A percentile compares a stretch with the other conserved stretches of the same genome.
phyloP scores from a whole-genome alignment of 2,329 filamentous ascomycete species.

The Pseudogymnoascus sp. region DNA sequence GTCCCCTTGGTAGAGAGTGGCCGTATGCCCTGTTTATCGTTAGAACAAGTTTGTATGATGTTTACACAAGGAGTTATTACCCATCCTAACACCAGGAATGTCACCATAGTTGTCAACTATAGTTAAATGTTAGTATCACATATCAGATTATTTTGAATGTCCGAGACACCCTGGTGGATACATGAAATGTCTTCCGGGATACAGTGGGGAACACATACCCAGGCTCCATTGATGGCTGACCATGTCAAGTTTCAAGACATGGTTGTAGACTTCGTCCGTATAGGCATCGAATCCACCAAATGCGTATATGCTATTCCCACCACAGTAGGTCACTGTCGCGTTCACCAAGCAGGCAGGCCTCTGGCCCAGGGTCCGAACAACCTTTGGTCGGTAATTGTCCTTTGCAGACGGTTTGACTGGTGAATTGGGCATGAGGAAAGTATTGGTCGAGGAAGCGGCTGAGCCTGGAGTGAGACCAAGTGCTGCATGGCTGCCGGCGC shows the following conservation, averaged over 20 bases:
- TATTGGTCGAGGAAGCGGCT: constrained; percentile 56
- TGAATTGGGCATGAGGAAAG: constrained; percentile 86
- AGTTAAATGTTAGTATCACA: not conserved
- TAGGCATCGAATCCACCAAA: constrained; percentile 99
- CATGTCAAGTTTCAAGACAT: constrained; percentile 83
- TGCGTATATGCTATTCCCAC: constrained; percentile 93
- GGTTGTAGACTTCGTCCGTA: constrained; percentile 97
- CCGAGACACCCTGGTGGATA: constrained; percentile 5
- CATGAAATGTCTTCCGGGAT: not conserved
- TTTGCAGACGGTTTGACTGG: constrained; percentile 58
- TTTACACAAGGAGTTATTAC: constrained; percentile 39
- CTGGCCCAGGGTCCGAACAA: constrained; percentile 69
- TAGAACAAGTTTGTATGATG: constrained; percentile 6
- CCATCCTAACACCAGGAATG: constrained; percentile 95
- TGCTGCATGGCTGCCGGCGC: constrained; percentile 15
- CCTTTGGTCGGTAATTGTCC: constrained; percentile 76
- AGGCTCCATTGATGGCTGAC: constrained; percentile 85
- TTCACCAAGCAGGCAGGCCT: constrained; percentile 93
- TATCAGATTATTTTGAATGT: not conserved
- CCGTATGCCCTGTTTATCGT: constrained; percentile 66
- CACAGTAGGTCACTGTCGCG: constrained; percentile 97
- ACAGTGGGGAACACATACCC: not conserved
- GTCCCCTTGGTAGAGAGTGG: constrained; percentile 84
- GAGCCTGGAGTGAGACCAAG: constrained; percentile 35
- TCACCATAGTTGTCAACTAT: constrained; percentile 93